Percentiles rank a stretch among this genome's conserved stretches.
Conservation (phyloP, 495 filamentous ascomycete species). For the Thozetella sp. region DNA sequence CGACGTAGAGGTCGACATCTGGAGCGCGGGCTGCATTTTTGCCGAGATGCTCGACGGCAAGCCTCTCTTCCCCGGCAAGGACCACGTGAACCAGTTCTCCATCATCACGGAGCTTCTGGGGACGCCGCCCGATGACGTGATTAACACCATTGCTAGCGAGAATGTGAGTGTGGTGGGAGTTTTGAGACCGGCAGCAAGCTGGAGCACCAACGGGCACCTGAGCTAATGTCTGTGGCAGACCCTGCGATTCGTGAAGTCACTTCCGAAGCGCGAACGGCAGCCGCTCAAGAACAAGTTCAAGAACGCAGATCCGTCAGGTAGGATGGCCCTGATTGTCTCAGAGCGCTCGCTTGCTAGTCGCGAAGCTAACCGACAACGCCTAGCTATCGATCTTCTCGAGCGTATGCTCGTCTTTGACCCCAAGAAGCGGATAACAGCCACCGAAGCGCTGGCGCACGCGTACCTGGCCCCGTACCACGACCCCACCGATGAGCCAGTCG, state of each 20-base stretch:
- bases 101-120: constrained; percentile 98
- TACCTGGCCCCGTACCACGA: constrained; percentile 98
- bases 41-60: constrained; percentile 99
- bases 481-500: constrained; percentile 91
- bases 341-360: not conserved
- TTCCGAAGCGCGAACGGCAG: constrained; percentile 93
- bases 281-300: constrained; percentile 91
- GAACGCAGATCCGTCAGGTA: constrained; percentile 92
- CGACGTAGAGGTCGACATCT: constrained; percentile 98
- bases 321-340: too few species aligned
- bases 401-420: constrained; percentile 98
- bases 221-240: constrained; percentile 60
- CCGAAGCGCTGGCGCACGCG: constrained; percentile 83
- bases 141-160: constrained; percentile 96
- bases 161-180: constrained; percentile 71
- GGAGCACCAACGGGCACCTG: too few species aligned
- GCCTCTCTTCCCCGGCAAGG: constrained; percentile 97
- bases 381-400: constrained; percentile 93
- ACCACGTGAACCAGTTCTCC: constrained; percentile 99
- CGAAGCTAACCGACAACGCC: constrained; percentile 5
- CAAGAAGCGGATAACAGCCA: constrained; percentile 83
- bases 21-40: constrained; percentile 99
- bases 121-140: constrained; percentile 98
- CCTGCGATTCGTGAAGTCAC: constrained; percentile 92
- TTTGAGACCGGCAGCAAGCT: too few species aligned